Base-by-base conservation (phyloP, 2,329 filamentous ascomycete species). In the Xylaria multiplex region DNA sequence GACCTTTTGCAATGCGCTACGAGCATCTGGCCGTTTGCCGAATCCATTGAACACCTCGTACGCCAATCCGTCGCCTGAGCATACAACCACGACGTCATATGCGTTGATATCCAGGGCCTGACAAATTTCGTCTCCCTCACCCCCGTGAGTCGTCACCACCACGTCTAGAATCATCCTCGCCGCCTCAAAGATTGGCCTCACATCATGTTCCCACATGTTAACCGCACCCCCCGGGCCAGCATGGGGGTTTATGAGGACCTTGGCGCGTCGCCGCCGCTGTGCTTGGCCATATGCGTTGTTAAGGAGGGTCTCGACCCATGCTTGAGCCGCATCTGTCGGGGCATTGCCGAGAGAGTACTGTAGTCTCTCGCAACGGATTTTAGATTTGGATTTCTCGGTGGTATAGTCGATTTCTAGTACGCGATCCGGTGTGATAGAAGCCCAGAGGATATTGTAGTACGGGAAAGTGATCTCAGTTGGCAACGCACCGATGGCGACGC, bases 11-110 rank as follows among this genome's bases (percentile, higher is more conserved):
- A 99, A 81, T 0, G 95, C 96, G 62, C 85, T 85, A 37, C 84
- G 83, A 22, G 93, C 93, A 79, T 97, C 92, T 4, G 85, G 76
- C 45, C 93, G 89, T 79, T 88, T 90, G 14, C 88, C 93, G 37
- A 99, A 81, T 0, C 96, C 96, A 76, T 99, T 98, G 82, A 97
- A 97, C 8, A 97, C 91, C 79, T 99, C 96, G 77, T 97, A 91
- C 0, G 93, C 91, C 45, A 97, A 84, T 9, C 96, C 96, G 73
- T 99, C 96, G 4, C 96, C 96, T 0, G 95, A 97, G 76, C 93
- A 96, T 68, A 93, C 92, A 30, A 95, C 89, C 14, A 98, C 86
- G 8, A 93, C 90, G 80, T 99, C 96, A 78, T 89, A 97, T 1
- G 85, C 86, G 54, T 93, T 87, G 32, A 96, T 85, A 75, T 97